Base-by-base conservation (phyloP, 1,284 basidiomycete genomes). In the Ceratobasidium sp. region DNA sequence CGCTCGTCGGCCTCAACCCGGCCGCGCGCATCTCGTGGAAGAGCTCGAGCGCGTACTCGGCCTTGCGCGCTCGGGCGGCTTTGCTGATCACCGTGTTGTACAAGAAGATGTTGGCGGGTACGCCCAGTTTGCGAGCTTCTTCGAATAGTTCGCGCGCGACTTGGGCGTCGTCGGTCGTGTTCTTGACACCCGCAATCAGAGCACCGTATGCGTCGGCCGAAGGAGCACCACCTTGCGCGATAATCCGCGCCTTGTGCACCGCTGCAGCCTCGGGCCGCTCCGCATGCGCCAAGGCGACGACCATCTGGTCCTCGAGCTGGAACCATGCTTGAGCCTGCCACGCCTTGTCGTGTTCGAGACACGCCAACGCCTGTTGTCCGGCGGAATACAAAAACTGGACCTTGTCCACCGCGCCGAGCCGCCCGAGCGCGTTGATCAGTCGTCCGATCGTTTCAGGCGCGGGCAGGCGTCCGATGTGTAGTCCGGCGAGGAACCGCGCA, bases 51-150 rank as follows among this genome's bases (percentile, higher is more conserved):
- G 96, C 96, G 79, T 90, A 88, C 81, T 96, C 95, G 0, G 96
- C 95, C 85, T 97, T 97, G 81, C 96, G 90, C 0, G 97, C 97
- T 84, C 94, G 95, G 54, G 95, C 92, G 7, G 98, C 88, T 86
- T 97, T 97, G 80, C 94, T 96, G 85, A 98, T 98, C 85, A 97
- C 93, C 80, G 95, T 98, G 87, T 98, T 98, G 88, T 94, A 98
- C 50, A 98, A 89, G 86, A 93, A 98, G 69, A 93, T 89, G 83
- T 95, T 95, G 13, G 95, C 93, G 42, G 84, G 82, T 52, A 97
- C 93, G 20, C 91, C 91, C 56, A 91, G 89, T 52, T 86, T 84
- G 80, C 91, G 88, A n/a, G 92, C 89, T 85, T 98, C 96, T 48
- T 93, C 87, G 86, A 93, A 98, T 42, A 98, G 88, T 50, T 91